phyloP scores from a whole-genome alignment of 2,329 filamentous ascomycete species.

The Fusarium luffae region DNA sequence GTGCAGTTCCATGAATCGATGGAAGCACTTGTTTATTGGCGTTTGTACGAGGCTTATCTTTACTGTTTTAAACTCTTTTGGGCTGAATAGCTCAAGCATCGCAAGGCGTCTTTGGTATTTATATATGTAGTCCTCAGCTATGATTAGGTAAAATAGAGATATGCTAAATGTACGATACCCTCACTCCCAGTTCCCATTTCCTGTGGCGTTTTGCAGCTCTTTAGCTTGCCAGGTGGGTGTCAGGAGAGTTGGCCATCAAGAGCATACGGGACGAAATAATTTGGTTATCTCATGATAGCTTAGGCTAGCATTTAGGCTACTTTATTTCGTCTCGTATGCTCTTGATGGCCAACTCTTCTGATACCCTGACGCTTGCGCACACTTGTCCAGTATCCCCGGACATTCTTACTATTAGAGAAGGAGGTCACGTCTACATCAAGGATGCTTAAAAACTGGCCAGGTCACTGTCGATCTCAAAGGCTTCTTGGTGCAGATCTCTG shows the following conservation, averaged over 20 bases:
- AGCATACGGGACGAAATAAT: too few relatives aligned
- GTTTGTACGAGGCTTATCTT: background rate
- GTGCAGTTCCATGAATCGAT: background rate
- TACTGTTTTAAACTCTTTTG: background rate
- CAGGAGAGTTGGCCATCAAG: too few relatives aligned
- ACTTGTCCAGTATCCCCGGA: background rate
- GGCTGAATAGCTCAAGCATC: slow-evolving; percentile 16
- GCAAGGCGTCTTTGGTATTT: slow-evolving; percentile 30
- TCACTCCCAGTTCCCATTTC: background rate
- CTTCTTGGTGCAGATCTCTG: slow-evolving; percentile 3
- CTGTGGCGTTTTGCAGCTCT: background rate
- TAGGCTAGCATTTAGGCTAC: too few relatives aligned
- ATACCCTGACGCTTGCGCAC: background rate
- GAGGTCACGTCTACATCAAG: background rate
- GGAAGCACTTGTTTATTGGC: background rate
- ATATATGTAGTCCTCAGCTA: slow-evolving; percentile 1
- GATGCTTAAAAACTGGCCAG: background rate
- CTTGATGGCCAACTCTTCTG: too few relatives aligned
- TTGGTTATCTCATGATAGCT: too few relatives aligned
- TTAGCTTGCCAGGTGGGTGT: too few relatives aligned
- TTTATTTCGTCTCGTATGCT: too few relatives aligned
- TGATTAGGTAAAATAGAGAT: slow-evolving; percentile 11
- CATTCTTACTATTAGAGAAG: background rate
- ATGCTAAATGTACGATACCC: slow-evolving; percentile 12
- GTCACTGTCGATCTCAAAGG: background rate